Evolutionary conservation across 2,329 filamentous ascomycete genomes (phyloP).

Genomic region (Fusarium sp.): DNA sequence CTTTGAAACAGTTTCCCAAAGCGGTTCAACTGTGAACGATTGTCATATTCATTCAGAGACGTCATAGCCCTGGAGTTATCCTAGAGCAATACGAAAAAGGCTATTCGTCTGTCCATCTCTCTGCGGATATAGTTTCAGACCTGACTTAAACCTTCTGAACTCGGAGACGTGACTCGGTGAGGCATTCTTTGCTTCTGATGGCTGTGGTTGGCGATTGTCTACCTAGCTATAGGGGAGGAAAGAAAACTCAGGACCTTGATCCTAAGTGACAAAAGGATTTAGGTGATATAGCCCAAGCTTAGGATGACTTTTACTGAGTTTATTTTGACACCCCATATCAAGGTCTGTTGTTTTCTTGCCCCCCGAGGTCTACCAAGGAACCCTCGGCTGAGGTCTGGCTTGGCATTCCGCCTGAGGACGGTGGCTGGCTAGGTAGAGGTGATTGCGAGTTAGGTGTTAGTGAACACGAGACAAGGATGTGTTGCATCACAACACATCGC

Average conservation of each 20-base stretch:
- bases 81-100: neutral
- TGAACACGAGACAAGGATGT: slow-evolving; percentile 29
- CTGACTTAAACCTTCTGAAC: neutral
- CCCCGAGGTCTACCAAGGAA: neutral
- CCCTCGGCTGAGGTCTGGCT: slow-evolving; percentile 10
- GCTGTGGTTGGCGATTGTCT: neutral
- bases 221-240: no score
- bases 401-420: slow-evolving; percentile 17
- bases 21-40: neutral
- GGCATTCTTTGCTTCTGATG: neutral
- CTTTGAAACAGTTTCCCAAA: neutral
- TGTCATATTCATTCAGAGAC: slow-evolving; percentile 1
- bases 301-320: no score
- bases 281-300: no score
- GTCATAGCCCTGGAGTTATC: neutral
- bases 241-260: no score
- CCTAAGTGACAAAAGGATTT: no score
- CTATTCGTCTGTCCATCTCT: neutral
- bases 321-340: no score
- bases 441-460: slow-evolving; percentile 1
- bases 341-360: no score
- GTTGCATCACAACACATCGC: slow-evolving; percentile 31
- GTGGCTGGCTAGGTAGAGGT: slow-evolving; percentile 3
- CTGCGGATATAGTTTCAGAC: neutral
- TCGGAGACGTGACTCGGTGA: neutral